A percentile compares a stretch with the other conserved stretches of the same genome.
Evolutionary conservation across 306 rosid genomes (phyloP).

Genomic region (Quercus dentata): DNA sequence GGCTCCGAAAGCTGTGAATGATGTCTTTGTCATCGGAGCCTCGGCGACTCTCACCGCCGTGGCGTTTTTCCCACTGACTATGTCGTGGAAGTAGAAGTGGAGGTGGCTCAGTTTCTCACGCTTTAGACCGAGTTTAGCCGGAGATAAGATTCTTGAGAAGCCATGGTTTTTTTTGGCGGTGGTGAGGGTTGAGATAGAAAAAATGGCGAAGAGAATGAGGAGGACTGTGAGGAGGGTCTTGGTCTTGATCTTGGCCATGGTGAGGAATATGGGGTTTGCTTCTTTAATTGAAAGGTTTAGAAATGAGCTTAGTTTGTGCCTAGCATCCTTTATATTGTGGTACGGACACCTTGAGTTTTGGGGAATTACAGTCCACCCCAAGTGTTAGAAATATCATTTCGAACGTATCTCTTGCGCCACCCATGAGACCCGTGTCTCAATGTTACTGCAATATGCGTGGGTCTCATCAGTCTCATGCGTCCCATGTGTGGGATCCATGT

Average conservation of each 20-base stretch:
- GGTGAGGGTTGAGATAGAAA: neutral
- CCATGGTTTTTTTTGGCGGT: neutral
- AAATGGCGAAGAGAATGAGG: neutral
- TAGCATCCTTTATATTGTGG: too few relatives aligned
- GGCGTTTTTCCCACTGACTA: slow-evolving; percentile 35
- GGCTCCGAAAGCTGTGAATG: slow-evolving; percentile 32
- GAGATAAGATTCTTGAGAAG: slow-evolving; percentile 16
- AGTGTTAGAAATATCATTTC: too few relatives aligned
- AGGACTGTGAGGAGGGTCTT: neutral
- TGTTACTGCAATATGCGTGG: too few relatives aligned
- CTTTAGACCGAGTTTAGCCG: slow-evolving; percentile 21
- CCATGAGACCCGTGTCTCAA: too few relatives aligned
- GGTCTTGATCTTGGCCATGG: slow-evolving; percentile 12
- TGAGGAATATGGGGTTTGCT: neutral
- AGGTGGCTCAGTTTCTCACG: slow-evolving; percentile 45
- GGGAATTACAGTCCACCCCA: too few relatives aligned
- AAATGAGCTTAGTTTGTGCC: too few relatives aligned
- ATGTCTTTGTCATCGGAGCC: slow-evolving; percentile 23
- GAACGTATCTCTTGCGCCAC: too few relatives aligned
- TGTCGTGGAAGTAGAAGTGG: slow-evolving; percentile 55
- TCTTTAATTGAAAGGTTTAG: too few relatives aligned
- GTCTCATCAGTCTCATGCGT: too few relatives aligned
- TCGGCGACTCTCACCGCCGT: slow-evolving; percentile 43
- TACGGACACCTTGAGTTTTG: too few relatives aligned
- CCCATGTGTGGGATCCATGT: too few relatives aligned